A percentile compares a stretch with the other conserved stretches of the same genome.
Conservation (phyloP, 2,329 filamentous ascomycete species). For the Monilinia aucupariae region DNA sequence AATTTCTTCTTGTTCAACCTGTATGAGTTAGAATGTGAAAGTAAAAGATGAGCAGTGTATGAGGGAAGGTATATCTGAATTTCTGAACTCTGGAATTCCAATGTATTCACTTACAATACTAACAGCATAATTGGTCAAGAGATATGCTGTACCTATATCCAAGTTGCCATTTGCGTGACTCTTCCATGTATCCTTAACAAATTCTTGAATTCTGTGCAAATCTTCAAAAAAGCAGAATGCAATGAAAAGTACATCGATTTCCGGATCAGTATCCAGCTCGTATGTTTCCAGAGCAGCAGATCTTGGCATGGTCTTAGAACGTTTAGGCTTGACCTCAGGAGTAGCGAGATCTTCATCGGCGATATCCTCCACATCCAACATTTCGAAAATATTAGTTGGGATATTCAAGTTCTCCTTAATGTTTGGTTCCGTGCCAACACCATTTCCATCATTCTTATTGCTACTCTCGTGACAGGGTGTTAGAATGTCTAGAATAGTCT, state of each 20-base stretch:
- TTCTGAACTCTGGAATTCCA: too few species aligned
- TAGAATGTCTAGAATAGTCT: neutral
- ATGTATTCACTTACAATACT: neutral
- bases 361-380: neutral
- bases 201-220: neutral
- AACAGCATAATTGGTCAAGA: neutral
- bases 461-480: neutral
- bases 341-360: neutral
- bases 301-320: too few species aligned
- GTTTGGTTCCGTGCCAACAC: accelerated
- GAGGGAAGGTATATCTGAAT: neutral
- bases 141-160: neutral
- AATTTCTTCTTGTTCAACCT: neutral
- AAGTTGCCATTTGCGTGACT: neutral
- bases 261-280: neutral
- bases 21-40: neutral
- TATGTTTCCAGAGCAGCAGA: neutral
- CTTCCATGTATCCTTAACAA: neutral
- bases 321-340: neutral
- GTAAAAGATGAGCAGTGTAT: neutral
- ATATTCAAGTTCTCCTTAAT: neutral
- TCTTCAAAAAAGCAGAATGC: neutral
- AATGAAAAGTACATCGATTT: neutral
- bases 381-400: neutral
- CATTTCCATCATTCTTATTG: too few species aligned